Percentiles rank a stretch among this genome's conserved stretches.
phyloP scores from a whole-genome alignment of 331 rosid genomes.

The Quercus tomentella region DNA sequence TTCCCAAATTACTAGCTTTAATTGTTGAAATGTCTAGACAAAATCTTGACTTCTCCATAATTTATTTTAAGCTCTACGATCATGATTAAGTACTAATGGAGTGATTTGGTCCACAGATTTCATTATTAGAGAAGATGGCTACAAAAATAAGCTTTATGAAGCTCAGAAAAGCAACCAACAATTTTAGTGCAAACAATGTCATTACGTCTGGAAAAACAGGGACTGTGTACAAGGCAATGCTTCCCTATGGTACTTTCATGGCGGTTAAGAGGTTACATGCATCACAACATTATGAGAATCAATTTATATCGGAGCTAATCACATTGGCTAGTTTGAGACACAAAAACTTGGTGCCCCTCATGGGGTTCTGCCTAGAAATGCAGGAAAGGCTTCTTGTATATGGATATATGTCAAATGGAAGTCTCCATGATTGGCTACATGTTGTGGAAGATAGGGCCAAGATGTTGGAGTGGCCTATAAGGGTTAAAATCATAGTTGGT shows the following conservation, averaged over 20 bases:
- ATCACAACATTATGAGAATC: neutral
- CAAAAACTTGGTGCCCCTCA: neutral
- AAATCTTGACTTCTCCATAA: neutral
- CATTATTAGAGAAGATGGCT: neutral
- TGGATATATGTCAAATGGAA: conserved; percentile 22
- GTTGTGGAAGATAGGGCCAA: neutral
- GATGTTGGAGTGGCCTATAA: conserved; percentile 25
- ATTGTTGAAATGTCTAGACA: neutral
- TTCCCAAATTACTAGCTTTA: neutral
- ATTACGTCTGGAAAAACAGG: neutral
- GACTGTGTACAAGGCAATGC: neutral
- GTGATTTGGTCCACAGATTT: neutral
- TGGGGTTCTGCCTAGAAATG: conserved; percentile 15
- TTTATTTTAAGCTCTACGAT: no score
- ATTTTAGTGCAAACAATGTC: neutral
- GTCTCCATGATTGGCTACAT: conserved; percentile 4
- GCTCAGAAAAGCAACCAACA: neutral
- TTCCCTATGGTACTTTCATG: neutral
- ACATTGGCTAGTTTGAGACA: neutral
- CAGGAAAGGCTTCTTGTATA: conserved; percentile 19
- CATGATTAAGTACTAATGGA: neutral
- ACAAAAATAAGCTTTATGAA: neutral
- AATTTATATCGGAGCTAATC: neutral
- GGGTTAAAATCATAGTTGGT: conserved; percentile 19
- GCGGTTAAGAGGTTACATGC: neutral